Evolutionary conservation across 2,329 filamentous ascomycete genomes (phyloP).

Genomic region (Fusarium chlamydosporum): DNA sequence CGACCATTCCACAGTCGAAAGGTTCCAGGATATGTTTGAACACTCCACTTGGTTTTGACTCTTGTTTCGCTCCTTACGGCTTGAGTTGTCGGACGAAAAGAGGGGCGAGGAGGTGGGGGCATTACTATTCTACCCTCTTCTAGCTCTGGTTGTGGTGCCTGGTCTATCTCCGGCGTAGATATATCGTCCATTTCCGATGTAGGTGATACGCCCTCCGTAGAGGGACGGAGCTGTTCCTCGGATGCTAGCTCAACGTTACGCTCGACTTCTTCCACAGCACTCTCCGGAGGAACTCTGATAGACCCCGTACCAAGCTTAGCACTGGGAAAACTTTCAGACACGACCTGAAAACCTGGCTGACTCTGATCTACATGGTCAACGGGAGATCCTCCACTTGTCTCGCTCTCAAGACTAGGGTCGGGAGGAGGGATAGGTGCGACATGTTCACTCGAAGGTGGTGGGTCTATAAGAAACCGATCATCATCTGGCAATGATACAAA

Average conservation of each 20-base stretch:
- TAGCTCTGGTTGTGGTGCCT: background rate
- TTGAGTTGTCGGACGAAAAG: background rate
- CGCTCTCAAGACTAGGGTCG: background rate
- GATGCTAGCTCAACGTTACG: background rate
- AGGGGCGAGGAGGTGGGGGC: conserved; percentile 12
- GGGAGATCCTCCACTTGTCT: no score
- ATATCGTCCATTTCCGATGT: no score
- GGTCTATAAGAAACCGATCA: background rate
- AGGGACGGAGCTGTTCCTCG: fast-evolving
- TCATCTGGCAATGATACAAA: background rate
- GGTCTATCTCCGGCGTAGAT: background rate
- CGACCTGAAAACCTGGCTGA: background rate
- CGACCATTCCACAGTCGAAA: conserved; percentile 1
- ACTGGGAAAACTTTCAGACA: background rate
- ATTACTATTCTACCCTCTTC: background rate
- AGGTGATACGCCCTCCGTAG: background rate
- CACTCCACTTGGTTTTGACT: conserved; percentile 5
- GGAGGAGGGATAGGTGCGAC: background rate
- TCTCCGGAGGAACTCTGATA: fast-evolving
- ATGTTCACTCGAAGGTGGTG: background rate
- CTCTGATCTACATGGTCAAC: no score
- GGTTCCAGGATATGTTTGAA: conserved; percentile 3
- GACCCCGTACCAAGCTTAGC: background rate
- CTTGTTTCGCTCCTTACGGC: background rate
- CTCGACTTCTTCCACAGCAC: fast-evolving